These are phyloP conservation scores for Aspergillus luchuensis DNA, from an alignment of 2,329 filamentous ascomycete genomes.

Conservation along the genomic window DNA sequence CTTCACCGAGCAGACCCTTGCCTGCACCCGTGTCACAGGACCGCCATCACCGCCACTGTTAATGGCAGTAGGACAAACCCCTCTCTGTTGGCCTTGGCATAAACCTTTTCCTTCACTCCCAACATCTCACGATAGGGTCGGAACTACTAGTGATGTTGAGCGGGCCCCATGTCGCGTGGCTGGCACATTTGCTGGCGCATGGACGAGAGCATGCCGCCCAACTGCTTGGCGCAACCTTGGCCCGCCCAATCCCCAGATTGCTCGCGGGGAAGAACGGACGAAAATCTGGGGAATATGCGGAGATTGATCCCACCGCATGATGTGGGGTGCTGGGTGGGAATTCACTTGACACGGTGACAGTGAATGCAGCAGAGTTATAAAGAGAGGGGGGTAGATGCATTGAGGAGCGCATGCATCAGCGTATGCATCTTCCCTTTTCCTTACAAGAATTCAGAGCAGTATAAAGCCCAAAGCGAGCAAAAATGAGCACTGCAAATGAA, in stretches of 20 bases:
- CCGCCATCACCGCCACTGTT: not conserved
- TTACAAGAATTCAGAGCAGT: not conserved
- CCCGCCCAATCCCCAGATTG: constrained; percentile 14
- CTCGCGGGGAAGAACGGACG: constrained; percentile 14
- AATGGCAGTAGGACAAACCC: not conserved
- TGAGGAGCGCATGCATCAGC: not conserved
- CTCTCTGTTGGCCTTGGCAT: constrained; percentile 1
- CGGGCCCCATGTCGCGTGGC: constrained; percentile 6
- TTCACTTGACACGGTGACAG: not conserved
- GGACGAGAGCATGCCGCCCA: constrained; percentile 11
- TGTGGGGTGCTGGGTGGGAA: constrained; percentile 4
- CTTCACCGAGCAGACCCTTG: not conserved
- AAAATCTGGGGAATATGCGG: constrained; percentile 10
- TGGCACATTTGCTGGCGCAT: constrained; percentile 8
- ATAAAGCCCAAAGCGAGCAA: not conserved
- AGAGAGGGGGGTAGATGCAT: not conserved
- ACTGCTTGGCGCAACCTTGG: constrained; percentile 19
- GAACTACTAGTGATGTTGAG: not conserved
- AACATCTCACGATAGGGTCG: not conserved
- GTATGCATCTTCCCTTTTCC: too few relatives aligned
- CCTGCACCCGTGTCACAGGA: not conserved
- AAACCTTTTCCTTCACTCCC: not conserved
- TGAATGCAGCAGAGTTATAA: not conserved
- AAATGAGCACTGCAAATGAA: constrained; percentile 36
- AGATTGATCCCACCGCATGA: not conserved